These are phyloP conservation scores for Grigorovia yakushimaensis DNA, from an alignment of 805 yeast species.

Conservation along the genomic window DNA sequence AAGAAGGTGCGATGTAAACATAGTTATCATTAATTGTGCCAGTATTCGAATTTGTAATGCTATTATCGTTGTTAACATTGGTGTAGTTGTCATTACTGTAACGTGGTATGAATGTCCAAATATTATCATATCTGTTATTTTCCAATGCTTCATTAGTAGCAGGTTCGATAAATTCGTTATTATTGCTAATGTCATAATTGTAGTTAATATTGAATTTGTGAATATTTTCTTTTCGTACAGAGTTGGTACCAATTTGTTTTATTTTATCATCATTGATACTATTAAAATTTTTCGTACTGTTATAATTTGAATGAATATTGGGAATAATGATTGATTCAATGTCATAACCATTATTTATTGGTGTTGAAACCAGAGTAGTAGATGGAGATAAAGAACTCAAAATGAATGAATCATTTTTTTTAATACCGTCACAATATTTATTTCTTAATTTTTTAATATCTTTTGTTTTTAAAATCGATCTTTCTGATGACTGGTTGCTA, in stretches of 20 bases:
- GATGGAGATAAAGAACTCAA: neutral
- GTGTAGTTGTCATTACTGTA: constrained; percentile 2
- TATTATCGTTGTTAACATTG: neutral
- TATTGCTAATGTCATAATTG: constrained; percentile 1
- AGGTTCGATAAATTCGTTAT: neutral
- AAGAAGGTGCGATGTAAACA: constrained; percentile 22
- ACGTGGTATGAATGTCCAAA: constrained; percentile 11
- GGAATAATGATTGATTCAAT: neutral
- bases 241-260: neutral
- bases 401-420: neutral
- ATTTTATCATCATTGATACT: neutral
- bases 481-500: neutral
- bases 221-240: neutral
- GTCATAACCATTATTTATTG: neutral
- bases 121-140: constrained; percentile 7
- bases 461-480: neutral
- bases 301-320: neutral
- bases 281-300: neutral
- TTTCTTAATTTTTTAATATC: neutral
- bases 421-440: neutral
- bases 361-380: neutral
- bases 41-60: constrained; percentile 5
- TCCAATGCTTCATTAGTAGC: constrained; percentile 4
- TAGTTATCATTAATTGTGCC: neutral
- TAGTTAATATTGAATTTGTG: constrained; percentile 1